Evolutionary conservation across 768 basidiomycete genomes (phyloP), one percentile per base, ranked within the genome.

Genomic region (Tylopilus sp.): DNA sequence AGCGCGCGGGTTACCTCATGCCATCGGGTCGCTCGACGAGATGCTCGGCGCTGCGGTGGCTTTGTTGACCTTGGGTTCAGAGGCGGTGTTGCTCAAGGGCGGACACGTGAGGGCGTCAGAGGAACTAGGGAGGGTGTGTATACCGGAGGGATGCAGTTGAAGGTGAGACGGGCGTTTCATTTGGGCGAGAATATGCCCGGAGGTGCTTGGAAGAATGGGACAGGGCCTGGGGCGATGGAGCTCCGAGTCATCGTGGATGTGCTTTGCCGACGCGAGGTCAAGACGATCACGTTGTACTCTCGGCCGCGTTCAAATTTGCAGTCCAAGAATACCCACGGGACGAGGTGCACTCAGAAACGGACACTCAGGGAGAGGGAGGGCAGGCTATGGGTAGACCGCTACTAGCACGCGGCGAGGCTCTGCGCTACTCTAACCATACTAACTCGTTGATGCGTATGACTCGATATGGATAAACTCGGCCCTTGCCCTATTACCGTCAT

Each of bases 321-420:
- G n/a, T n/a, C 88, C 7, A 78, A 71, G 30, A 90, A 77, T 58
- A 97, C 93, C 0, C 94, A 96, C 64, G 94, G 94, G 1, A 97
- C 94, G 0, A 93, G 93, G 2, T 97, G 93, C 76, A 6, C 72
- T 94, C 16, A 86, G 81, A 3, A 41, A 84, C 82, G 53, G 58
- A 55, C 54, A 75, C 78, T 46, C 64, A 79, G 77, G 33, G 30
- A 9, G 12, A 16, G n/a, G 11, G 37, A 42, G 5, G 28, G 24
- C 24, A 10, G 1, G 1, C 14, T 13, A 34, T 26, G 3, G n/a
- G n/a, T n/a, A n/a, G n/a, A n/a, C n/a, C n/a, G n/a, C n/a, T n/a
- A n/a, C n/a, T n/a, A n/a, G n/a, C n/a, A n/a, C n/a, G n/a, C n/a
- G n/a, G n/a, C n/a, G n/a, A n/a, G n/a, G n/a, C n/a, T n/a, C n/a